Evolutionary conservation across 2,329 filamentous ascomycete genomes (phyloP).

Genomic region (Fusarium sp.): DNA sequence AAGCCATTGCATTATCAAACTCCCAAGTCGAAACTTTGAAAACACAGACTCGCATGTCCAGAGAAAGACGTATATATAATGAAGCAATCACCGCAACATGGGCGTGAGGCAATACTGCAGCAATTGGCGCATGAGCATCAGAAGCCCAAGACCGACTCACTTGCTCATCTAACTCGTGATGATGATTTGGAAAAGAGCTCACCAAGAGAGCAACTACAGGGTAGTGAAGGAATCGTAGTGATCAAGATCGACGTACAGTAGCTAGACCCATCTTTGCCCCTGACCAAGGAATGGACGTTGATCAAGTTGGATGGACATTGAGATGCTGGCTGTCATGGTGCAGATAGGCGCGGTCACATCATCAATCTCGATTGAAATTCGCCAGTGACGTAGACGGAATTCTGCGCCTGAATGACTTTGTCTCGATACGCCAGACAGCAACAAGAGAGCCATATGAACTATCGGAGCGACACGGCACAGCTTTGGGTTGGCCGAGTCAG

Average conservation of each 20-base stretch:
- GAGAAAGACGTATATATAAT: no score
- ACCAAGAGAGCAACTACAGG: constrained; percentile 17
- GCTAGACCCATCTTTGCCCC: constrained; percentile 26
- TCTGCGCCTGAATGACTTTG: constrained; percentile 18
- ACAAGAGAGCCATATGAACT: constrained; percentile 25
- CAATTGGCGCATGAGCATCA: background rate
- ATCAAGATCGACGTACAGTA: constrained; percentile 20
- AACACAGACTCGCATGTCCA: background rate
- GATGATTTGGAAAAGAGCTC: constrained; percentile 1
- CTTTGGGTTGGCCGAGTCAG: constrained; percentile 27
- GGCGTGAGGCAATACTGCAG: background rate
- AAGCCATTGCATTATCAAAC: background rate
- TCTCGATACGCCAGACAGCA: constrained; percentile 11
- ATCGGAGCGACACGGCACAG: constrained; percentile 11
- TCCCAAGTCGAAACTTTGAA: no score
- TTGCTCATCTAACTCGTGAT: background rate
- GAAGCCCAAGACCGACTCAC: background rate
- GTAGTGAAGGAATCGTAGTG: constrained; percentile 11
- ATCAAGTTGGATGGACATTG: constrained; percentile 16
- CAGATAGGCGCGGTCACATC: constrained; percentile 7
- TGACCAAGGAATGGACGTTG: constrained; percentile 22
- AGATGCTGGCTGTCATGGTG: constrained; percentile 7
- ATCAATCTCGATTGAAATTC: constrained; percentile 35
- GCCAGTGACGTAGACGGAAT: constrained; percentile 25
- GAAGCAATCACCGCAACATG: background rate